A percentile compares a stretch with the other conserved stretches of the same genome.
These are phyloP conservation scores for Davidsoniella eucalypti DNA, from an alignment of 2,329 filamentous ascomycete genomes.

Conservation along the genomic window DNA sequence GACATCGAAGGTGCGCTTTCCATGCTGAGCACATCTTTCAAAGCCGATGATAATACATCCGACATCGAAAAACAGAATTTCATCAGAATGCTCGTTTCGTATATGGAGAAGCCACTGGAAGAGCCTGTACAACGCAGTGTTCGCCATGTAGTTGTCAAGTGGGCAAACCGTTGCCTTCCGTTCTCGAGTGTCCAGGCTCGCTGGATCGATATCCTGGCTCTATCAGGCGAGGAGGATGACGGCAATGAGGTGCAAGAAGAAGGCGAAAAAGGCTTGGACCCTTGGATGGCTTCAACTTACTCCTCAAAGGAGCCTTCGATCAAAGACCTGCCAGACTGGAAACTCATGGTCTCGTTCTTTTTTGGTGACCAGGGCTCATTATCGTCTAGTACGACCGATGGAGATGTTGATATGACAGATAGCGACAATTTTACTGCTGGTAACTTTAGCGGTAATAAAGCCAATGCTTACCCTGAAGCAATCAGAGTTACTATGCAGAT, in stretches of 20 bases:
- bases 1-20: conserved; percentile 83
- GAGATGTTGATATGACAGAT: conserved; percentile 22
- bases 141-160: conserved; percentile 69
- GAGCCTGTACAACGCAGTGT: conserved; percentile 49
- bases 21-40: conserved; percentile 39
- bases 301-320: conserved; percentile 22
- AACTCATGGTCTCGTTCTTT: conserved; percentile 30
- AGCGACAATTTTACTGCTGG: conserved; percentile 6
- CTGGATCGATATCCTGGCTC: conserved; percentile 76
- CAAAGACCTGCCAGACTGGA: conserved; percentile 32
- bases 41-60: conserved; percentile 18
- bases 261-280: conserved; percentile 71
- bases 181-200: conserved; percentile 65
- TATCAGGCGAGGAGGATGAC: conserved; percentile 61
- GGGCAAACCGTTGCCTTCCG: conserved; percentile 73
- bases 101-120: conserved; percentile 41
- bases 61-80: conserved; percentile 18
- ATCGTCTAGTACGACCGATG: conserved; percentile 10
- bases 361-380: conserved; percentile 22
- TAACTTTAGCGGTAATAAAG: conserved; percentile 26
- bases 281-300: conserved; percentile 34
- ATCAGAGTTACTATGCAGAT: conserved; percentile 48
- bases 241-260: conserved; percentile 53
- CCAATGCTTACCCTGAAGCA: conserved; percentile 48
- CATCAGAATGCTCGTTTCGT: conserved; percentile 44